Evolutionary conservation across 1,139 yeast genomes (phyloP).

Genomic region (Nadsonia starkeyi-henricii): DNA sequence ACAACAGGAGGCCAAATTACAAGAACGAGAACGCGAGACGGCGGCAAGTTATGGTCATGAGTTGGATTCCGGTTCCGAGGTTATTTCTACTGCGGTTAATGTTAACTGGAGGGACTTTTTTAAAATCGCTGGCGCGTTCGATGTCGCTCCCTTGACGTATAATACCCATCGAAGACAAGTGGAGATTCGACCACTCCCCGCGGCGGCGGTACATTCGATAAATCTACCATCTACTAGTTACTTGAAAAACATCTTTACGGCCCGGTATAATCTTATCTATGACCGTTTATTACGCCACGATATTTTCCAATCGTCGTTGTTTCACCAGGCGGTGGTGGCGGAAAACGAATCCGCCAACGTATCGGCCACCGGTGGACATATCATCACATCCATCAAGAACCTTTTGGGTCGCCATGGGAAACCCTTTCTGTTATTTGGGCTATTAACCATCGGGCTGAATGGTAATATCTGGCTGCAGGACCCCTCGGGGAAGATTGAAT

Average conservation of each 20-base stretch:
- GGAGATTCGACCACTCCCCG: conserved; percentile 19
- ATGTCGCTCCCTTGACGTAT: conserved; percentile 51
- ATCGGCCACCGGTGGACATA: neutral
- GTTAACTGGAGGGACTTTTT: conserved; percentile 58
- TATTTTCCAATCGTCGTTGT: conserved; percentile 26
- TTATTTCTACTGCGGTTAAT: neutral
- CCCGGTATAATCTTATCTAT: conserved; percentile 44
- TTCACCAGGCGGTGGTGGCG: neutral
- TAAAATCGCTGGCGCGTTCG: conserved; percentile 37
- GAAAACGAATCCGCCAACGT: neutral
- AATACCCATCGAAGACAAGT: conserved; percentile 54
- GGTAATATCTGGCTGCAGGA: conserved; percentile 74
- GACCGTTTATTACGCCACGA: conserved; percentile 71
- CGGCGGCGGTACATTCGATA: neutral
- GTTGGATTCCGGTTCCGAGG: neutral
- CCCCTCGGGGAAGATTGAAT: conserved; percentile 58
- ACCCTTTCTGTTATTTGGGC: conserved; percentile 67
- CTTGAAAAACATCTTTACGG: conserved; percentile 22
- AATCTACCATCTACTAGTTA: conserved; percentile 21
- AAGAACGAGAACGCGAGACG: neutral
- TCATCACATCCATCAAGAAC: conserved; percentile 34
- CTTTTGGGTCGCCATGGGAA: conserved; percentile 67
- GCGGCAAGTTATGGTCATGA: neutral
- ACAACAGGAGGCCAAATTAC: conserved; percentile 7
- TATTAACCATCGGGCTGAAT: conserved; percentile 45